Evolutionary conservation across 495 filamentous ascomycete genomes (phyloP).

Genomic region (Penicillium tannophilum): DNA sequence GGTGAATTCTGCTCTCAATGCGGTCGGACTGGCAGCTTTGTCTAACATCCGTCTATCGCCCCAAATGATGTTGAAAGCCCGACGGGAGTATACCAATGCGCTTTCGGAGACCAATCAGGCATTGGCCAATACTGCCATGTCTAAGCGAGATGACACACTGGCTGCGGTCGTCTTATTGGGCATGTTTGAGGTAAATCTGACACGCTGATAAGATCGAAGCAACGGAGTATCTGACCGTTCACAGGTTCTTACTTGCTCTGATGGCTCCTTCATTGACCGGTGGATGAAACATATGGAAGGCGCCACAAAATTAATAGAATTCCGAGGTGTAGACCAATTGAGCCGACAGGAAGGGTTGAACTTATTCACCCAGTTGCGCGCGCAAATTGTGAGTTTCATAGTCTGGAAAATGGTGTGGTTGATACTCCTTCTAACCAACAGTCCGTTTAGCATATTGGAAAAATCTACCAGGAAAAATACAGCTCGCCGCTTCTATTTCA

Average conservation of each 20-base stretch:
- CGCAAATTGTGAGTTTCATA: slow-evolving; percentile 13
- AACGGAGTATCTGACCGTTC: too few relatives aligned
- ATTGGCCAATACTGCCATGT: slow-evolving; percentile 6
- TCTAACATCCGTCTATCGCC: slow-evolving; percentile 22
- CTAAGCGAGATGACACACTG: slow-evolving; percentile 16
- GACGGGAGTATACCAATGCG: slow-evolving; percentile 18
- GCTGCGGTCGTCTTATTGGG: slow-evolving; percentile 18
- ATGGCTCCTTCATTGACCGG: slow-evolving; percentile 17
- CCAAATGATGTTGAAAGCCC: slow-evolving; percentile 17
- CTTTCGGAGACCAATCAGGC: slow-evolving; percentile 20
- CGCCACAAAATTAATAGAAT: slow-evolving; percentile 15
- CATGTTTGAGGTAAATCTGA: slow-evolving; percentile 18
- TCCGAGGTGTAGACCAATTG: slow-evolving; percentile 18
- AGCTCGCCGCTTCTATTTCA: slow-evolving; percentile 11
- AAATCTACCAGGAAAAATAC: slow-evolving; percentile 17
- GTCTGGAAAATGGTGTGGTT: neutral
- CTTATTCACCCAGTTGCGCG: slow-evolving; percentile 15
- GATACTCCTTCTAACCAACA: neutral
- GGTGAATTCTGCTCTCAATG: slow-evolving; percentile 17
- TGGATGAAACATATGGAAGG: slow-evolving; percentile 26
- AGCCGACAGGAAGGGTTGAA: slow-evolving; percentile 5
- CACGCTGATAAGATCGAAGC: neutral
- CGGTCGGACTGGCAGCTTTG: slow-evolving; percentile 18
- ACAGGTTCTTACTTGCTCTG: slow-evolving; percentile 17
- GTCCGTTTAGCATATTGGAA: neutral